phyloP scores from a whole-genome alignment of 257 asterid species.

The Nicotiana tomentosiformis region DNA sequence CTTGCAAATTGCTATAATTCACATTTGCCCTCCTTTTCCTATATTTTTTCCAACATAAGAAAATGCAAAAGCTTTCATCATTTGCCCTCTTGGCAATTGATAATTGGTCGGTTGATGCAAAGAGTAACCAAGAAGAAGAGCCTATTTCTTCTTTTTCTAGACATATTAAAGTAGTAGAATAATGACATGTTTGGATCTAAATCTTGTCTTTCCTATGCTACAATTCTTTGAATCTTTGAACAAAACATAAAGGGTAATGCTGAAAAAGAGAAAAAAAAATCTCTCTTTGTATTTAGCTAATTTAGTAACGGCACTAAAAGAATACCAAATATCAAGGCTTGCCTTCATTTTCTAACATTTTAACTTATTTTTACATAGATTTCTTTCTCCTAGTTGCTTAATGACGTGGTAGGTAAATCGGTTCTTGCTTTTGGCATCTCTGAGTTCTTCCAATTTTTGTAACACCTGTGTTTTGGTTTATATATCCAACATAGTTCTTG shows the following conservation, averaged over 20 bases:
- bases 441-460: background rate
- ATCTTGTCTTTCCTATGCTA: constrained; percentile 8
- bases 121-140: constrained; percentile 23
- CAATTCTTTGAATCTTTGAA: constrained; percentile 8
- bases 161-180: background rate
- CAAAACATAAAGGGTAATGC: background rate
- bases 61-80: constrained; percentile 21
- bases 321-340: background rate
- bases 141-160: constrained; percentile 13
- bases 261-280: background rate
- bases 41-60: background rate
- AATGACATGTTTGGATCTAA: constrained; percentile 7
- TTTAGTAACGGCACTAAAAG: background rate
- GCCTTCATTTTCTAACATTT: background rate
- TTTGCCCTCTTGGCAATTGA: constrained; percentile 7
- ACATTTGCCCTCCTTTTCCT: background rate
- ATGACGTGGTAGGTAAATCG: background rate
- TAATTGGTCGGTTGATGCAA: constrained; percentile 18
- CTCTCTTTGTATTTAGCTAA: background rate
- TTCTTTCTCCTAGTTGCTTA: background rate
- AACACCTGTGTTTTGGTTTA: background rate
- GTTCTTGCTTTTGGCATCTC: background rate
- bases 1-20: constrained; percentile 18
- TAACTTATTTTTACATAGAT: background rate
- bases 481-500: background rate